Conservation (phyloP, 768 basidiomycete species). For the Trametopsis cervina region DNA sequence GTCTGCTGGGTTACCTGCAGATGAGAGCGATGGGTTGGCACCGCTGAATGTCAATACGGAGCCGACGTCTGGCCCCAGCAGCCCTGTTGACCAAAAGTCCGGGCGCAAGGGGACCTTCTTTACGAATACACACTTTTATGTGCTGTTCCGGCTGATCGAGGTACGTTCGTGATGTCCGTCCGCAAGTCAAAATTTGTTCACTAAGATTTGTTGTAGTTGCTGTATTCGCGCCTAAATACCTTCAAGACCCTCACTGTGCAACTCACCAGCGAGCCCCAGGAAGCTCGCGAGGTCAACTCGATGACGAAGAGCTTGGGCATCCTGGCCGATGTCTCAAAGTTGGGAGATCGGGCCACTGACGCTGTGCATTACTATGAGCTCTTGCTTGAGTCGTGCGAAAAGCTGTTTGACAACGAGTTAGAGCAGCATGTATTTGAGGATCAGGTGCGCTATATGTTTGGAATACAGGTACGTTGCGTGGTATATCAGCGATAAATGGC, state of each 20-base stretch:
- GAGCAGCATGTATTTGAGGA: slow-evolving; percentile 89
- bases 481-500: neutral
- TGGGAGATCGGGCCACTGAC: slow-evolving; percentile 27
- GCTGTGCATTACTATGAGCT: slow-evolving; percentile 74
- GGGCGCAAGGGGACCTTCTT: slow-evolving; percentile 64
- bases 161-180: slow-evolving; percentile 35
- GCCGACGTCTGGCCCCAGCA: slow-evolving; percentile 2
- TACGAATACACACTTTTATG: slow-evolving; percentile 86
- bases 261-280: slow-evolving; percentile 27
- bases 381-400: slow-evolving; percentile 81
- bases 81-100: slow-evolving; percentile 21
- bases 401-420: slow-evolving; percentile 86
- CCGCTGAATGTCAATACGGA: slow-evolving; percentile 4
- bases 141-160: slow-evolving; percentile 78
- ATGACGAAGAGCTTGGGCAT: slow-evolving; percentile 34
- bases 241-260: slow-evolving; percentile 69
- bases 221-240: slow-evolving; percentile 73
- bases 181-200: neutral
- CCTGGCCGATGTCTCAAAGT: slow-evolving; percentile 15
- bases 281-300: slow-evolving; percentile 24
- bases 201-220: slow-evolving; percentile 41
- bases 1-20: slow-evolving; percentile 30
- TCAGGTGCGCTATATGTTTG: slow-evolving; percentile 81
- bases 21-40: slow-evolving; percentile 25
- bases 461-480: slow-evolving; percentile 49